Evolutionary conservation across 1,284 basidiomycete genomes (phyloP).

Genomic region (Heterobasidion parviporum): DNA sequence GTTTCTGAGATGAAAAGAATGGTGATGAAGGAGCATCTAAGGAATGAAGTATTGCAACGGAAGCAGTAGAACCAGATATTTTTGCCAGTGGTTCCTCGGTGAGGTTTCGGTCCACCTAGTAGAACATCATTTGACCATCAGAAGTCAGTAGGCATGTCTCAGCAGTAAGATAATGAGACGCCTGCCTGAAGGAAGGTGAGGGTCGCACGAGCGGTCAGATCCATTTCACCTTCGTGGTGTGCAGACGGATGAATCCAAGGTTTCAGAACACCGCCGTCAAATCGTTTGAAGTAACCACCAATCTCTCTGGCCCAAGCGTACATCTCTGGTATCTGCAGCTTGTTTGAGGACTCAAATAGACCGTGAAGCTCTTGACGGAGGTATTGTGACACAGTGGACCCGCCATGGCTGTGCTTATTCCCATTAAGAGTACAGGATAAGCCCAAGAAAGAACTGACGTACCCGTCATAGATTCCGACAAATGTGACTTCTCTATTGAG

Average conservation of each 20-base stretch:
- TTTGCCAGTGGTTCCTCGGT: conserved; percentile 54
- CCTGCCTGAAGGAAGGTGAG: conserved; percentile 79
- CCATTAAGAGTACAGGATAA: conserved; percentile 2
- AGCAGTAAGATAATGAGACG: conserved; percentile 2
- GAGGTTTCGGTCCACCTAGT: conserved; percentile 53
- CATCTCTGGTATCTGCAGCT: conserved; percentile 64
- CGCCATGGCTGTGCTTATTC: conserved; percentile 17
- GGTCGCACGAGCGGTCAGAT: conserved; percentile 78
- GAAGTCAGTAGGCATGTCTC: neutral
- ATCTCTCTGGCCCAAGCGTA: conserved; percentile 68
- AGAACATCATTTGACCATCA: neutral
- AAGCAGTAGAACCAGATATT: conserved; percentile 82
- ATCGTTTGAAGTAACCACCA: conserved; percentile 86
- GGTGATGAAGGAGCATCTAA: conserved; percentile 67
- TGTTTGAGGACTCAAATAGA: conserved; percentile 69
- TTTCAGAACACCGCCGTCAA: conserved; percentile 67
- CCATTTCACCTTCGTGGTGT: conserved; percentile 41
- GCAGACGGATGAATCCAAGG: conserved; percentile 48
- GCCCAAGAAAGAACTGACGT: conserved; percentile 1
- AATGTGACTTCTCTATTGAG: conserved; percentile 74
- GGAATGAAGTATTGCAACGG: conserved; percentile 83
- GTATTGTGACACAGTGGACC: conserved; percentile 30
- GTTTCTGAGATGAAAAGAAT: conserved; percentile 66
- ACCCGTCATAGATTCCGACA: conserved; percentile 89
- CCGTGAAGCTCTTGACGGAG: conserved; percentile 77